Base-by-base conservation (phyloP, 441 rosid species). In the Croton setiger region DNA sequence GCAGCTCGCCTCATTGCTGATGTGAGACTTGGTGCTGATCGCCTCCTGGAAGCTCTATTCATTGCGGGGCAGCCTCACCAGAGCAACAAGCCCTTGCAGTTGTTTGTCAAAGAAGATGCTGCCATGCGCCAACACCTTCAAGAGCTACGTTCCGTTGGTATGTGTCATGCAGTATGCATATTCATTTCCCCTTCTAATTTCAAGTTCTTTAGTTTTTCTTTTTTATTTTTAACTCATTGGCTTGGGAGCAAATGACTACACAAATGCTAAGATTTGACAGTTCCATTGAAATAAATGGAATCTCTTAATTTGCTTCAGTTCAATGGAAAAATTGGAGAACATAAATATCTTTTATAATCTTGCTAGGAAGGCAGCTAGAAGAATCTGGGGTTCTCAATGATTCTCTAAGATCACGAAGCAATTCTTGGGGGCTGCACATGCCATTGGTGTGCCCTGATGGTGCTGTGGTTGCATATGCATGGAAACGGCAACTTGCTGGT, bases 371-470 rank as follows among this genome's bases (percentile, higher is more conserved):
- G 84, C 91, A 83, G 60, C 80, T 94, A 21, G 97, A 94, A 73
- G 99, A 92, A 74, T 83, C 97, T 60, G 96, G 98, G 69, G 97
- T 92, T 71, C 71, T 94, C 12, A 90, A 87, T 41, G 96, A 94
- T 51, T 86, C 96, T 59, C 83, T 92, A 41, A 71, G 89, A 62
- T 83, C 87, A 2, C 81, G 97, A 66, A 90, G 98, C 66, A 87
- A 94, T 47, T 87, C 92, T 9, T 94, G 99, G 98, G 96, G 96
- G 63, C 81, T 90, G 83, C 96, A 92, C 61, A 86, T 94, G 93
- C 97, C 98, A 0, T 39, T 94, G 81, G 98, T 92, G 60, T 94
- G 98, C 79, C 98, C 98, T 0, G 98, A 94, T 76, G 98, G 98
- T 18, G 98, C 98, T 0, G 98, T 90, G 0, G 98, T 94, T 15